Conservation (phyloP, 257 asterid genomes). For the Mitragyna speciosa region DNA sequence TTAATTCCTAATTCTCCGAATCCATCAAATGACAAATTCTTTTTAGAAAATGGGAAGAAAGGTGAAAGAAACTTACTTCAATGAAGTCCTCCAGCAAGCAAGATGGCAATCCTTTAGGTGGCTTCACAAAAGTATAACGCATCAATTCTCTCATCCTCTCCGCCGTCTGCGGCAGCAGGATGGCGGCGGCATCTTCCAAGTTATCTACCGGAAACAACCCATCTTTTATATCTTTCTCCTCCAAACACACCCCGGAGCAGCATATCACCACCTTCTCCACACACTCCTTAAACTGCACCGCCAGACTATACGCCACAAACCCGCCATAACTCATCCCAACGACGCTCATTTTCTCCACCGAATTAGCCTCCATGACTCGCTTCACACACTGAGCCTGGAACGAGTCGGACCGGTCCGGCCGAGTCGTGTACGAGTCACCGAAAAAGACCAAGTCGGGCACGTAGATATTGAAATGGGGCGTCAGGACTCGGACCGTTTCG, state of each 20-base stretch:
- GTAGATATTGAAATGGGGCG: constrained; percentile 56
- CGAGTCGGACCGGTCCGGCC: constrained; percentile 51
- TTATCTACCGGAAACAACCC: constrained; percentile 58
- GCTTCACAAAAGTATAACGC: constrained; percentile 44
- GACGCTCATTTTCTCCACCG: constrained; percentile 41
- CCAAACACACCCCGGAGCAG: constrained; percentile 69
- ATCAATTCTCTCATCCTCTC: constrained; percentile 57
- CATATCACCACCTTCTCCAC: constrained; percentile 61
- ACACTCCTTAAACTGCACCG: constrained; percentile 51
- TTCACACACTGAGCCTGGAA: constrained; percentile 68
- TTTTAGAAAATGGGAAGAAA: too few species aligned
- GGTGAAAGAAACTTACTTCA: constrained; percentile 32
- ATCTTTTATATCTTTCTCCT: constrained; percentile 56
- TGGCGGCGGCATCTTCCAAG: constrained; percentile 55
- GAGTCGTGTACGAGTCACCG: constrained; percentile 56
- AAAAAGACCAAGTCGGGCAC: constrained; percentile 69
- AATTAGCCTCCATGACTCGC: constrained; percentile 49
- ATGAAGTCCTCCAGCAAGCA: constrained; percentile 60
- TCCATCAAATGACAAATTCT: too few species aligned
- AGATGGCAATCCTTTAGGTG: constrained; percentile 50
- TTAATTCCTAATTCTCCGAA: too few species aligned
- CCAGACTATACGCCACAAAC: constrained; percentile 69
- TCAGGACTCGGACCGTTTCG: constrained; percentile 41
- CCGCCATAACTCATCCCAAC: constrained; percentile 82
- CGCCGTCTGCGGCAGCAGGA: constrained; percentile 67